Percentiles rank a stretch among this genome's conserved stretches.
These are phyloP conservation scores for Wickerhamomyces kurtzmanii DNA, from an alignment of 805 yeast species.

Conservation along the genomic window DNA sequence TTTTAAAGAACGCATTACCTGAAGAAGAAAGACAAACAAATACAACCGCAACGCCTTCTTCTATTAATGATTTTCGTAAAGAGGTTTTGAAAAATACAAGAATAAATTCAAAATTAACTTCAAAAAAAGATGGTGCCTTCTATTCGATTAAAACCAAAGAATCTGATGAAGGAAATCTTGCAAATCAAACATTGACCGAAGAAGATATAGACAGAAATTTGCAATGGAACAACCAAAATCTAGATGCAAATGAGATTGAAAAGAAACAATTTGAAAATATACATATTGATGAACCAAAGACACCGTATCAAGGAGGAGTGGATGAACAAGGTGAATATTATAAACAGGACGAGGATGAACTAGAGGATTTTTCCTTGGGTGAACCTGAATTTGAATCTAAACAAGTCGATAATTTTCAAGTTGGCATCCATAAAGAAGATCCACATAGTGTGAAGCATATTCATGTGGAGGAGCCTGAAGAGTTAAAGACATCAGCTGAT, in stretches of 20 bases:
- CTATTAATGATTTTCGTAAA: constrained; percentile 38
- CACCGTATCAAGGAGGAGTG: constrained; percentile 89
- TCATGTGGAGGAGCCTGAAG: constrained; percentile 24
- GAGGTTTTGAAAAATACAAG: constrained; percentile 75
- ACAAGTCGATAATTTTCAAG: constrained; percentile 13
- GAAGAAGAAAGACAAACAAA: constrained; percentile 17
- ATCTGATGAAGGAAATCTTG: constrained; percentile 20
- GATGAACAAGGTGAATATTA: constrained; percentile 70
- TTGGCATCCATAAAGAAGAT: constrained; percentile 7
- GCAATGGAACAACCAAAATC: constrained; percentile 80
- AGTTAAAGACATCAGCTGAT: constrained; percentile 10
- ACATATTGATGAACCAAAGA: constrained; percentile 84
- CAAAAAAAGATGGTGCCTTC: constrained; percentile 4
- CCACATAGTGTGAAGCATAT: constrained; percentile 15
- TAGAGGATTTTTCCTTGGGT: constrained; percentile 47
- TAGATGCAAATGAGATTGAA: constrained; percentile 48
- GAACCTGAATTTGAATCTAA: constrained; percentile 37
- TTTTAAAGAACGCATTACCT: constrained; percentile 38
- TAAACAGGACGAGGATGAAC: constrained; percentile 50
- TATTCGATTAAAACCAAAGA: too few species aligned
- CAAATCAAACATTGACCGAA: constrained; percentile 16
- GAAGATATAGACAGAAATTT: constrained; percentile 34
- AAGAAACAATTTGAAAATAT: constrained; percentile 52
- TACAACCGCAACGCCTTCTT: constrained; percentile 25
- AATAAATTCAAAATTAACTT: constrained; percentile 50